Evolutionary conservation across 805 yeast species (phyloP).

Genomic region (Blastobotrys muscicola): DNA sequence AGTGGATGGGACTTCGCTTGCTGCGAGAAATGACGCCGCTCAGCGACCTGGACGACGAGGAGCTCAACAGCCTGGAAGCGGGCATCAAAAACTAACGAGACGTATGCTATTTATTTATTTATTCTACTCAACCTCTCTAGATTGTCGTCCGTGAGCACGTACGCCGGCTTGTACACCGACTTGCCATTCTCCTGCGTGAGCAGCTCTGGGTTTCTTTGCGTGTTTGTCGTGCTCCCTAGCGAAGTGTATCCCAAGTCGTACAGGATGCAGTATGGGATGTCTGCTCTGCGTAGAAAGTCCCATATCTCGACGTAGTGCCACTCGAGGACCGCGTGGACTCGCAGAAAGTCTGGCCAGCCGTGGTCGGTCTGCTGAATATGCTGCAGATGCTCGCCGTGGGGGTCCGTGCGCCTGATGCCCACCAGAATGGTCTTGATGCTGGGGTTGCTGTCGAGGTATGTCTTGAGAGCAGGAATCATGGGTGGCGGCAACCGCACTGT

Average conservation of each 20-base stretch:
- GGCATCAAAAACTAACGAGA: neutral
- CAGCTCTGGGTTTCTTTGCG: conserved; percentile 62
- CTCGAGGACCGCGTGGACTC: conserved; percentile 81
- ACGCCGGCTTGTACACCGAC: conserved; percentile 51
- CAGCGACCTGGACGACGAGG: conserved; percentile 11
- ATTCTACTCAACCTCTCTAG: conserved; percentile 43
- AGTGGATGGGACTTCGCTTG: conserved; percentile 23
- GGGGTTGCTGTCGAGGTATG: conserved; percentile 45
- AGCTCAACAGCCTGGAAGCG: conserved; percentile 5
- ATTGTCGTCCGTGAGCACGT: conserved; percentile 38
- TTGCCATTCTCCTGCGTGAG: conserved; percentile 20
- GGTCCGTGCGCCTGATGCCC: conserved; percentile 84
- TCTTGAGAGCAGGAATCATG: conserved; percentile 61
- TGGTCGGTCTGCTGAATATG: conserved; percentile 71
- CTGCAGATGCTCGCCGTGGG: conserved; percentile 54
- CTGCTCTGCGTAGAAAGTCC: conserved; percentile 53
- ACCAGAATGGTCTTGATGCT: conserved; percentile 66
- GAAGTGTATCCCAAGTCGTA: conserved; percentile 87
- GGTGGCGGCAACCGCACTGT: conserved; percentile 31
- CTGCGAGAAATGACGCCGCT: conserved; percentile 13
- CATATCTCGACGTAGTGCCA: conserved; percentile 84
- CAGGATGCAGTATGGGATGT: conserved; percentile 61
- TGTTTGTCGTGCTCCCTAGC: conserved; percentile 67
- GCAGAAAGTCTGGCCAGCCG: conserved; percentile 80
- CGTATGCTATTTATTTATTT: neutral